Evolutionary conservation across 768 basidiomycete species (phyloP).

Genomic region (Lactifluus volemus): DNA sequence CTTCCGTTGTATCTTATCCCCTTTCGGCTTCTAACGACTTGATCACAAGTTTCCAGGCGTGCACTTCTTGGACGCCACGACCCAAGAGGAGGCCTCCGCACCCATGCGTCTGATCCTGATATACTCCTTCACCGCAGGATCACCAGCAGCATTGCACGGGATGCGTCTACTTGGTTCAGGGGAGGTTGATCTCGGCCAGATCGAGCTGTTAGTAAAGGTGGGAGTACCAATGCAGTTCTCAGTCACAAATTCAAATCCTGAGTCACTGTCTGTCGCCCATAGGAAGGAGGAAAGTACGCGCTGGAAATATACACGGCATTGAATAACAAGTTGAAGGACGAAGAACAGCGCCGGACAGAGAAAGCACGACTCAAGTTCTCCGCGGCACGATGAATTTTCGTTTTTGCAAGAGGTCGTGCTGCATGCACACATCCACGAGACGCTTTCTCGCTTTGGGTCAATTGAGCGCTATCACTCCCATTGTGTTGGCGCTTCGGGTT

Average conservation of each 20-base stretch:
- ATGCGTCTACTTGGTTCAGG: conserved; percentile 58
- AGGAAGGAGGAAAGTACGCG: conserved; percentile 66
- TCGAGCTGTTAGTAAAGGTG: conserved; percentile 52
- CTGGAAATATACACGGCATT: conserved; percentile 45
- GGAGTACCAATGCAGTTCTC: conserved; percentile 9
- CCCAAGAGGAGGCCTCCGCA: conserved; percentile 61
- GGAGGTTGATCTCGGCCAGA: conserved; percentile 40
- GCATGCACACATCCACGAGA: background rate
- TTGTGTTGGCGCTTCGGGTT: background rate
- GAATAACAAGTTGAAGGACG: conserved; percentile 56
- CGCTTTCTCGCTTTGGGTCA: background rate
- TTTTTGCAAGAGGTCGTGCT: background rate
- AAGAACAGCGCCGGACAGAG: conserved; percentile 48
- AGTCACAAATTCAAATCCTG: background rate
- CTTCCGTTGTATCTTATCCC: background rate
- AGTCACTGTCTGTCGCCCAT: background rate
- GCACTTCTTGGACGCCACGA: conserved; percentile 68
- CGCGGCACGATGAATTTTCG: conserved; percentile 1
- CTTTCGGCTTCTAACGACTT: background rate
- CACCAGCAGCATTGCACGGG: conserved; percentile 42
- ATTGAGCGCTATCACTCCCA: background rate
- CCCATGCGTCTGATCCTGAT: conserved; percentile 52
- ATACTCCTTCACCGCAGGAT: conserved; percentile 46
- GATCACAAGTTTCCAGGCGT: conserved; percentile 40
- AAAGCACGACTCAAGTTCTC: conserved; percentile 52